Conservation (phyloP, 768 basidiomycete species). For the Gelatoporia subvermispora region DNA sequence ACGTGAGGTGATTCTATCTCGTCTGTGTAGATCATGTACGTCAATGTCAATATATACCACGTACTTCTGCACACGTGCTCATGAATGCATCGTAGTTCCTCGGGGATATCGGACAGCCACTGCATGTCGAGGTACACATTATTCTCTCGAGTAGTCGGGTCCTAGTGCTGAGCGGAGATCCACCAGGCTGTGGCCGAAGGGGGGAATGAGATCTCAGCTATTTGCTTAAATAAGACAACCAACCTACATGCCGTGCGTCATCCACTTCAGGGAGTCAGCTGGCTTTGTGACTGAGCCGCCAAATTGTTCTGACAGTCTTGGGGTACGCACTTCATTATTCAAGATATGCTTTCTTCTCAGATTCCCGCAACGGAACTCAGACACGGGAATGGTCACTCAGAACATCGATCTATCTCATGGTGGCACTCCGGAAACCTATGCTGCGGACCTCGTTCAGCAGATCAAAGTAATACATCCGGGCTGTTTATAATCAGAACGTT, state of each 20-base stretch:
- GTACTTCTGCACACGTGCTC: too few relatives aligned
- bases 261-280: background rate
- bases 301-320: constrained; percentile 3
- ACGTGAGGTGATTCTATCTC: too few relatives aligned
- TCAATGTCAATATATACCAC: too few relatives aligned
- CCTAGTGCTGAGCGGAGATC: background rate
- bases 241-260: constrained; percentile 18
- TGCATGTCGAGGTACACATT: too few relatives aligned
- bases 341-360: background rate
- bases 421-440: constrained; percentile 13
- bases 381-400: constrained; percentile 22
- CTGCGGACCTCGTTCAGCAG: constrained; percentile 11
- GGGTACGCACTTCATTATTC: constrained; percentile 7
- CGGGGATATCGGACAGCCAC: too few relatives aligned
- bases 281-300: background rate
- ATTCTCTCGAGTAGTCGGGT: too few relatives aligned
- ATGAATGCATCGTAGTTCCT: too few relatives aligned
- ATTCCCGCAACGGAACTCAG: background rate
- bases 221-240: constrained; percentile 14
- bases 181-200: constrained; percentile 23
- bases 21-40: too few relatives aligned
- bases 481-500: background rate
- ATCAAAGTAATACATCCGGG: constrained; percentile 30
- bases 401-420: constrained; percentile 18
- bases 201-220: constrained; percentile 21